Conservation (phyloP, 768 basidiomycete genomes). For the Asterophora lycoperdoides region DNA sequence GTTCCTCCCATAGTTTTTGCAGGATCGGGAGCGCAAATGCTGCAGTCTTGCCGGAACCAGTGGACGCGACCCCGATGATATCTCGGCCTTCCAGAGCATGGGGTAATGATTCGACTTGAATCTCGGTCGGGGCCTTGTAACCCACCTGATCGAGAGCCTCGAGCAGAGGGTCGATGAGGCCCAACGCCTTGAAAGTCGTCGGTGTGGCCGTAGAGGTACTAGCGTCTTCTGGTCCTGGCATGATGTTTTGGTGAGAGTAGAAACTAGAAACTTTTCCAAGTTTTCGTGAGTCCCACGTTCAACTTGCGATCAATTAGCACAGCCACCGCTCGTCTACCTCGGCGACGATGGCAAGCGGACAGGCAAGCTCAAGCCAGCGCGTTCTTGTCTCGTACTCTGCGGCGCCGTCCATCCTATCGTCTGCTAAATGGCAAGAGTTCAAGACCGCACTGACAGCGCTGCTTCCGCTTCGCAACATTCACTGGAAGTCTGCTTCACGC, state of each 20-base stretch:
- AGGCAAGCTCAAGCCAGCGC: slow-evolving; percentile 31
- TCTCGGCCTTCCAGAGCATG: slow-evolving; percentile 88
- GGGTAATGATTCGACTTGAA: slow-evolving; percentile 82
- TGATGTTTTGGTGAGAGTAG: slow-evolving; percentile 21
- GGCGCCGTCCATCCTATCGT: slow-evolving; percentile 57
- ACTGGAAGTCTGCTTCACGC: slow-evolving; percentile 81
- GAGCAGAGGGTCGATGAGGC: slow-evolving; percentile 85
- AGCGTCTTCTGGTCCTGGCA: slow-evolving; percentile 67
- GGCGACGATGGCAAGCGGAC: slow-evolving; percentile 15
- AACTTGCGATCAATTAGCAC: slow-evolving; percentile 20
- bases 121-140: slow-evolving; percentile 85
- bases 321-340: slow-evolving; percentile 16
- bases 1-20: slow-evolving; percentile 95
- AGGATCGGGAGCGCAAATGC: slow-evolving; percentile 95
- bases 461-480: slow-evolving; percentile 82
- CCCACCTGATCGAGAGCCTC: slow-evolving; percentile 78
- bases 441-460: slow-evolving; percentile 61
- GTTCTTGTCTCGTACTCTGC: slow-evolving; percentile 70
- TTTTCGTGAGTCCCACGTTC: slow-evolving; percentile 21
- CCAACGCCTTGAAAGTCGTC: slow-evolving; percentile 74
- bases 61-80: slow-evolving; percentile 97
- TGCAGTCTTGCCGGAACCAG: slow-evolving; percentile 96
- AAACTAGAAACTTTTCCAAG: no score
- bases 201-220: slow-evolving; percentile 30
- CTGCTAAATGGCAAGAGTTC: slow-evolving; percentile 72